Conservation (phyloP, 2,329 filamentous ascomycete genomes). For the Sphaerulina musiva region DNA sequence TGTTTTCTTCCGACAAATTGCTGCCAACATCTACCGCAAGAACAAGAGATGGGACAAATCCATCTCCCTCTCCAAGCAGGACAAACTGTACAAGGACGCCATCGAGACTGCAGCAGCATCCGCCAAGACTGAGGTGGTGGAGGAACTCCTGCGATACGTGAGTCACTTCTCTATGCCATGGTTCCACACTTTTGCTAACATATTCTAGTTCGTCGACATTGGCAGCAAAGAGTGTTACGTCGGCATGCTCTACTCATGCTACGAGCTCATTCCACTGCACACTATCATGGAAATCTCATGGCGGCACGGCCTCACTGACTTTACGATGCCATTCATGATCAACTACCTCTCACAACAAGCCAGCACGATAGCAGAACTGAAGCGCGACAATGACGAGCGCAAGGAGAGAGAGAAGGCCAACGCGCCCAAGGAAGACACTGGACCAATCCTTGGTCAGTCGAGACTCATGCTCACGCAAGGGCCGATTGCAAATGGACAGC, state of each 20-base stretch:
- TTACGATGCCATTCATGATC: slow-evolving; percentile 99
- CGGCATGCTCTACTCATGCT: slow-evolving; percentile 98
- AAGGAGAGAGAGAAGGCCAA: slow-evolving; percentile 67
- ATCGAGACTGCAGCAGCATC: slow-evolving; percentile 96
- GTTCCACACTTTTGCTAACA: slow-evolving; percentile 31
- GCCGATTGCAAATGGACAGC: slow-evolving; percentile 52
- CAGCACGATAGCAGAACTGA: slow-evolving; percentile 72
- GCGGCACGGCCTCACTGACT: slow-evolving; percentile 90
- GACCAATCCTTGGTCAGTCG: slow-evolving; percentile 81
- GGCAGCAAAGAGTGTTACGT: slow-evolving; percentile 98
- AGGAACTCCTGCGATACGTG: slow-evolving; percentile 94
- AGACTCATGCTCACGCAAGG: slow-evolving; percentile 95
- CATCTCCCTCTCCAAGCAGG: slow-evolving; percentile 93
- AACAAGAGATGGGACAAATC: slow-evolving; percentile 99
- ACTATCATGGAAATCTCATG: slow-evolving; percentile 93
- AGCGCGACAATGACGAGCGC: slow-evolving; percentile 93
- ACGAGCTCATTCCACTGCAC: slow-evolving; percentile 90
- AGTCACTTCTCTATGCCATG: slow-evolving; percentile 45
- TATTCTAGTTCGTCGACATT: slow-evolving; percentile 85
- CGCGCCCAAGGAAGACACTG: slow-evolving; percentile 79
- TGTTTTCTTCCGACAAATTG: slow-evolving; percentile 98
- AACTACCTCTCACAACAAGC: slow-evolving; percentile 92
- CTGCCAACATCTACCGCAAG: slow-evolving; percentile 97
- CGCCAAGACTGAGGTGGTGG: slow-evolving; percentile 81
- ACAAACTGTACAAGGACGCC: slow-evolving; percentile 98